Evolutionary conservation across 2,329 filamentous ascomycete genomes (phyloP).

Genomic region (Calonectria montana): DNA sequence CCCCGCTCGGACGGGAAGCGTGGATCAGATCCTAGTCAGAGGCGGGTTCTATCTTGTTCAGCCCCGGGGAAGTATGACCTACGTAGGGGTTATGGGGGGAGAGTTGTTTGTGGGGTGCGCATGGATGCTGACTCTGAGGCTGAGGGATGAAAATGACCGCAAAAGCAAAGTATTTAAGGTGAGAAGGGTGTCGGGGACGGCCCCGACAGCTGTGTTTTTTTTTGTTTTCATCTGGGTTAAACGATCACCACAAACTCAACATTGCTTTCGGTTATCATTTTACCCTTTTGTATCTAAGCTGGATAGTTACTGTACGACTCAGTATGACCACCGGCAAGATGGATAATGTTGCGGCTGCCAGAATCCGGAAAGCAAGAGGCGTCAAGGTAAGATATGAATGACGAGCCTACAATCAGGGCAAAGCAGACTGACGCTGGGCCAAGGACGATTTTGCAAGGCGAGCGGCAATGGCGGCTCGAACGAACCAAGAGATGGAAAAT

Average conservation of each 20-base stretch:
- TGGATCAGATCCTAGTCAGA: slow-evolving; percentile 10
- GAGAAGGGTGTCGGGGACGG: background rate
- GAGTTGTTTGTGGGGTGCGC: slow-evolving; percentile 8
- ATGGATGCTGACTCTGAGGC: slow-evolving; percentile 19
- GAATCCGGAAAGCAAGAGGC: slow-evolving; percentile 56
- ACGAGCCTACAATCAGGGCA: background rate
- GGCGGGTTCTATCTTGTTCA: slow-evolving; percentile 5
- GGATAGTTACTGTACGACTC: background rate
- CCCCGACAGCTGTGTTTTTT: background rate
- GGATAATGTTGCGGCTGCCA: slow-evolving; percentile 54
- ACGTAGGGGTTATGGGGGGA: background rate
- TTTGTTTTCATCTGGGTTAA: background rate
- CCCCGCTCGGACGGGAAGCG: slow-evolving; percentile 17
- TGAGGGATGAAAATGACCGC: slow-evolving; percentile 15
- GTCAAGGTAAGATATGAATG: slow-evolving; percentile 46
- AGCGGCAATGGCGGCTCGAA: slow-evolving; percentile 48
- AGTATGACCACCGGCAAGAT: slow-evolving; percentile 48
- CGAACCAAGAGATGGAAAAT: slow-evolving; percentile 42
- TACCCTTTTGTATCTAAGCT: background rate
- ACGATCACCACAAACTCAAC: background rate
- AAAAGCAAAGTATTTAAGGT: slow-evolving; percentile 1
- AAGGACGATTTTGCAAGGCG: slow-evolving; percentile 52
- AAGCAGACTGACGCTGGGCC: background rate
- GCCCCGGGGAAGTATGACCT: background rate
- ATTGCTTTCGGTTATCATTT: background rate